Base-by-base conservation (phyloP, 192 early-diverging fungal species). In the Neocallimastix lanati region DNA sequence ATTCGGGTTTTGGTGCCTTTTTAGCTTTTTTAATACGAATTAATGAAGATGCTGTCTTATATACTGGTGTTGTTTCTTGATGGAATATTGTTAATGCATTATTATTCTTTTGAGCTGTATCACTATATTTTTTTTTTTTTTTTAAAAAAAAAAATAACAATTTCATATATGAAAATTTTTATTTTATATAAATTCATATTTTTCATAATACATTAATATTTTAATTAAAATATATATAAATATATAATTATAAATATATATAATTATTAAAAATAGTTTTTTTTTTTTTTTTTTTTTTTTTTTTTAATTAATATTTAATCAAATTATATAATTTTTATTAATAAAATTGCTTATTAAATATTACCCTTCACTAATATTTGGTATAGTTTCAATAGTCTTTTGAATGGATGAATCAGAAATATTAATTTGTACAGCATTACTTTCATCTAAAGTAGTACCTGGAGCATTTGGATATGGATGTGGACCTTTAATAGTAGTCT, bases 1-100 rank as follows among this genome's bases (percentile, higher is more conserved):
- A 99, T 40, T 91, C 86, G 7, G 98, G 98, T 77, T 91, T 89
- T 28, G 87, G 86, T n/a, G 87, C 82, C 79, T 88, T 87, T 76
- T 87, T 80, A 16, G 85, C 79, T 76, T 91, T 85, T 76, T 88
- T 86, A 79, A 89, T 83, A 25, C 87, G 80, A 21, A 29, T 29
- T 37, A 82, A 67, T n/a, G 50, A 67, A 0, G 16, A 25, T 9
- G 50, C 21, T 9, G 50, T 67, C 25, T 25, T 67, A 67, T 67
- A 67, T 25, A 67, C 50, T n/a, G 50, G 50, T 9, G 25, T 67
- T 11, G 50, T 67, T n/a, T 67, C 50, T 67, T 67, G 50, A 67
- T 67, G 21, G 50, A n/a, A 67, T 67, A 67, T 11, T 7, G 50
- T 67, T 67, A 67, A 67, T 0, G 50, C 16, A n/a, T 18, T 67